Evolutionary conservation across 305 asterid species (phyloP), one percentile per base, ranked within the genome.

Genomic region (Fraxinus platypoda): DNA sequence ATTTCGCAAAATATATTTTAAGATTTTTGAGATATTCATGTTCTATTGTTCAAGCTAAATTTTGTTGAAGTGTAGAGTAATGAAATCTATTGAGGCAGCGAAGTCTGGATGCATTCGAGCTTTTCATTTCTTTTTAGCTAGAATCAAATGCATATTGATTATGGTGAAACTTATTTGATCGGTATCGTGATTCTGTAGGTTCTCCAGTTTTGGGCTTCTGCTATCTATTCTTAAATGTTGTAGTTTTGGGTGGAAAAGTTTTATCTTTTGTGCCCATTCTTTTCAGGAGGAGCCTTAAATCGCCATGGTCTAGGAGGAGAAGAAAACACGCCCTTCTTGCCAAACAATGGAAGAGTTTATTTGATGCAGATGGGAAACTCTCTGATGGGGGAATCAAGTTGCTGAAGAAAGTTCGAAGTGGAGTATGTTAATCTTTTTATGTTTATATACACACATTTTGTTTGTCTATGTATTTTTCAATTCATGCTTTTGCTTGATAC

Each of bases 251-350:
- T 37, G 70, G 81, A 83, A 31, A 28, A n/a, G 1, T 82, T 74
- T 86, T 81, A 57, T 81, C 11, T 74, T n/a, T 75, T 80, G 73
- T 41, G 74, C 75, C 75, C 70, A 80, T 85, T 76, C 49, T 71
- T 59, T 81, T 31, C 94, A 89, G 97, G 88, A 97, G 93, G 78
- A 90, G 88, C 89, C 94, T 90, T 87, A 94, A 91, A 87, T 94
- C 98, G 83, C 97, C 99, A 34, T 94, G 99, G 99, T 93, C 99
- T 76, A 88, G 89, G 83, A 93, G 97, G 88, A 93, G 93, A 88
- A 91, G 99, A 81, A 95, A 94, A 84, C 90, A 90, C 85, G 94
- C 91, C 72, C 93, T 95, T 79, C 84, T 87, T 68, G 96, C 93
- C 73, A 91, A 89, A 81, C 93, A 91, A 78, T 95, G 99, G 99